Percentiles rank a stretch among this genome's conserved stretches.
phyloP scores from a whole-genome alignment of 2,329 filamentous ascomycete genomes.

The Pseudopithomyces chartarum region DNA sequence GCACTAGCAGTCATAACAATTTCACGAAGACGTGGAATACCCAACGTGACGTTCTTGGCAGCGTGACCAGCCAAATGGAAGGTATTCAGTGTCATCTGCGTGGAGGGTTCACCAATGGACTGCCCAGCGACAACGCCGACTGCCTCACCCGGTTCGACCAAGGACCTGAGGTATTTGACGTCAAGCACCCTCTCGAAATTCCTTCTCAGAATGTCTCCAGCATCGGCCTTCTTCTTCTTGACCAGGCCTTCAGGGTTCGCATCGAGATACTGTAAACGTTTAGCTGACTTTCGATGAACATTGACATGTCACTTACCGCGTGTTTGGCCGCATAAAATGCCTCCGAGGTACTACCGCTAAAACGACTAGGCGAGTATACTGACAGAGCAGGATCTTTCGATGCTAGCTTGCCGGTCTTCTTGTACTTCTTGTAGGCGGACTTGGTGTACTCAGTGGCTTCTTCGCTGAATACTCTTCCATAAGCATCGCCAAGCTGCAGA shows the following conservation, averaged over 20 bases:
- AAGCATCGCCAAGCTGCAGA: conserved; percentile 67
- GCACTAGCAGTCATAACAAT: conserved; percentile 97
- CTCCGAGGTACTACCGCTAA: conserved; percentile 87
- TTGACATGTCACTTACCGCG: conserved; percentile 50
- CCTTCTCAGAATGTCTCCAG: conserved; percentile 59
- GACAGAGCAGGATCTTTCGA: conserved; percentile 77
- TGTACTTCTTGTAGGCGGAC: conserved; percentile 75
- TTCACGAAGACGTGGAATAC: conserved; percentile 95
- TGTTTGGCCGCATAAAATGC: conserved; percentile 75
- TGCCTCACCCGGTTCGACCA: conserved; percentile 93
- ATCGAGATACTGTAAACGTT: conserved; percentile 69
- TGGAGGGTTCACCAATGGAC: conserved; percentile 95
- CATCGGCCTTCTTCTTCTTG: conserved; percentile 63
- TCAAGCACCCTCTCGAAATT: conserved; percentile 84
- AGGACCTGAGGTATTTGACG: conserved; percentile 88
- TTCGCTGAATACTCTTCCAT: conserved; percentile 65
- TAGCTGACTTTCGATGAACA: conserved; percentile 13
- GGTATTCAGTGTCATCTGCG: conserved; percentile 98
- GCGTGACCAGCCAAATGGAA: conserved; percentile 99
- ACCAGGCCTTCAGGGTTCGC: conserved; percentile 68
- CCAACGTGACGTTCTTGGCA: conserved; percentile 96
- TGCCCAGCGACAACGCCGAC: conserved; percentile 97
- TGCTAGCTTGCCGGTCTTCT: conserved; percentile 71
- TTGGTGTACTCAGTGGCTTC: conserved; percentile 67
- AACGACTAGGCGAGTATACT: conserved; percentile 74